These are phyloP conservation scores for Penicillium crystallinum DNA, from an alignment of 495 filamentous ascomycete species.

Conservation along the genomic window DNA sequence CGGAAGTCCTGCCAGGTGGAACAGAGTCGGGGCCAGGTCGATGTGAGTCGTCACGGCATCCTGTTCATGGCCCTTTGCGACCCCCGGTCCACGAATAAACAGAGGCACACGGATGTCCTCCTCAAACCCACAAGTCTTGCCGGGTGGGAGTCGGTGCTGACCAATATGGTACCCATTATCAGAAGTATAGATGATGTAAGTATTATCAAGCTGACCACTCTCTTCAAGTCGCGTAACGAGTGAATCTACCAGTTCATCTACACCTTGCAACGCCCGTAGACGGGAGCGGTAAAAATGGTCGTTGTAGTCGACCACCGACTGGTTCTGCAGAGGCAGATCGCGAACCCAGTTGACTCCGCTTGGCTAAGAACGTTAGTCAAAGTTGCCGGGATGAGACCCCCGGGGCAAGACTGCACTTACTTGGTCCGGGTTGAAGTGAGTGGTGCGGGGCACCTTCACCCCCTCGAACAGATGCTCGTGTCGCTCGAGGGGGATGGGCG, in stretches of 20 bases:
- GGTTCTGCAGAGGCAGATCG: constrained; percentile 45
- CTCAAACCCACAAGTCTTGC: constrained; percentile 67
- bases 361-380: constrained; percentile 34
- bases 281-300: constrained; percentile 65
- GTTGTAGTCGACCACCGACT: constrained; percentile 55
- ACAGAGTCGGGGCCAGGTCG: constrained; percentile 63
- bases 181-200: constrained; percentile 66
- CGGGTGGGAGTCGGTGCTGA: constrained; percentile 66
- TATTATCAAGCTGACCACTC: constrained; percentile 55
- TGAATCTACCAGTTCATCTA: constrained; percentile 64
- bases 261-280: constrained; percentile 57
- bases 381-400: constrained; percentile 42
- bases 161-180: constrained; percentile 76
- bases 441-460: constrained; percentile 34
- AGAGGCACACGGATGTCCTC: constrained; percentile 72
- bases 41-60: constrained; percentile 63
- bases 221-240: constrained; percentile 49
- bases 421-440: constrained; percentile 43
- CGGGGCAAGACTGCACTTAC: constrained; percentile 31
- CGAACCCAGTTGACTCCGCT: constrained; percentile 60
- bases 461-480: constrained; percentile 36
- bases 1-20: constrained; percentile 46
- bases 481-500: constrained; percentile 45
- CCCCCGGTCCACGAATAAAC: constrained; percentile 54
- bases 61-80: constrained; percentile 38